Evolutionary conservation across 2,329 filamentous ascomycete species (phyloP), one percentile per base, ranked within the genome.

Genomic region (Cadophora sp.): DNA sequence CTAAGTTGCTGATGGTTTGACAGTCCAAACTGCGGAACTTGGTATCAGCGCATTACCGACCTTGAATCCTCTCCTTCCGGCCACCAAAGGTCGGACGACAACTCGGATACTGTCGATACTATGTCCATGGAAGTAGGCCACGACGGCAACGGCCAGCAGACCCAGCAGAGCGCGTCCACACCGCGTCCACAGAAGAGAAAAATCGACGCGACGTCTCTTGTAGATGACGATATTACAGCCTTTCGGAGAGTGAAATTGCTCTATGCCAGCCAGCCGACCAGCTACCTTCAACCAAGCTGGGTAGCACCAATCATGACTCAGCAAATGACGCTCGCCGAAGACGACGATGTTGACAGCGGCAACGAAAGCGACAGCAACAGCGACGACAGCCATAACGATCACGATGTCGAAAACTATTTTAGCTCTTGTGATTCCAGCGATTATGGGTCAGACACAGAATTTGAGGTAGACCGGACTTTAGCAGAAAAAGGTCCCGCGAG

Each of bases 401-500:
- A 43, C 7, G 14, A 43, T 16, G 37, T 3, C 12, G 37, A 43
- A 3, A 16, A 3, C 14, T 43, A 43, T 1, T 67, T 88, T 48
- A 86, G 83, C 0, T 91, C 88, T 0, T 89, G 68, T 40, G 29
- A 34, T 9, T 40, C 9, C 7, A 56, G 62, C 9, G 19, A 29
- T n/a, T 68, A 68, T 46, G 16, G 27, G 51, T 61, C 67, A 9
- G 68, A 69, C n/a, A 63, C 69, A 16, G 71, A 71, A 24, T 77
- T 74, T 64, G 62, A 63, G 3, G 75, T 78, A 4, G 85, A 89
- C 53, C 78, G 79, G n/a, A 82, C 91, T 40, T 77, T 88, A 22
- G 81, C 82, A 0, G 83, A 89, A 73, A 79, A 79, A 19, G 69
- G 77, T 9, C 64, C 75, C 4, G 71, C 80, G 5, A 78, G 78